Evolutionary conservation across 768 basidiomycete genomes (phyloP).

Genomic region (Tricholoma hemisulphureum): DNA sequence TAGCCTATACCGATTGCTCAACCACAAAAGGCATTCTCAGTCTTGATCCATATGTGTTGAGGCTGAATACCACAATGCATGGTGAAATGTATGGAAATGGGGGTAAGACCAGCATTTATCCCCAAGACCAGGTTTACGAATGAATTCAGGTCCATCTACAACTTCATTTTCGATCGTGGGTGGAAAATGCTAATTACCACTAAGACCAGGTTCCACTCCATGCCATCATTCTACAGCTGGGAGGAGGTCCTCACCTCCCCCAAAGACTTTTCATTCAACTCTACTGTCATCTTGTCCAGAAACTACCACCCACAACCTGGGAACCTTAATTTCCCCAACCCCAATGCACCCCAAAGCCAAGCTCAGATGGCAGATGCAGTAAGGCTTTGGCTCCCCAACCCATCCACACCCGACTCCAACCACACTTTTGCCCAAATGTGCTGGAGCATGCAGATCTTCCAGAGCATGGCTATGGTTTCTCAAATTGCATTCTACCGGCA

Average conservation of each 20-base stretch:
- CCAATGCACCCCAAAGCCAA: constrained; percentile 53
- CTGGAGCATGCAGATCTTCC: constrained; percentile 62
- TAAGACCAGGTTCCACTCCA: constrained; percentile 51
- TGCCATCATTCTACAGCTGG: constrained; percentile 64
- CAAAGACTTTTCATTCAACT: constrained; percentile 57
- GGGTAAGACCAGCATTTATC: constrained; percentile 37
- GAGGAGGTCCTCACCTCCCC: constrained; percentile 52
- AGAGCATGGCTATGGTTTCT: constrained; percentile 54
- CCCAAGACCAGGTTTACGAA: constrained; percentile 54
- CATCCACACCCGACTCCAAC: constrained; percentile 46
- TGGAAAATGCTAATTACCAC: neutral
- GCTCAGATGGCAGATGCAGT: constrained; percentile 51
- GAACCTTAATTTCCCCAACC: constrained; percentile 51
- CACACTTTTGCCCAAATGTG: constrained; percentile 64
- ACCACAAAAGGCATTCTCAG: constrained; percentile 56
- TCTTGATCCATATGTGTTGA: constrained; percentile 52
- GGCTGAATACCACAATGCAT: constrained; percentile 48
- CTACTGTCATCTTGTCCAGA: constrained; percentile 52
- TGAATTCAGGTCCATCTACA: constrained; percentile 49
- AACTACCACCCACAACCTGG: constrained; percentile 58
- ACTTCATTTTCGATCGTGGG: neutral
- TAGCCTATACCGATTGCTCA: constrained; percentile 60
- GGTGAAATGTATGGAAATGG: constrained; percentile 57
- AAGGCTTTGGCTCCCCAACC: constrained; percentile 53
- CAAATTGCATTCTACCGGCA: constrained; percentile 59